These are phyloP conservation scores for Corymbia citriodora DNA, from an alignment of 441 rosid genomes.

Conservation along the genomic window DNA sequence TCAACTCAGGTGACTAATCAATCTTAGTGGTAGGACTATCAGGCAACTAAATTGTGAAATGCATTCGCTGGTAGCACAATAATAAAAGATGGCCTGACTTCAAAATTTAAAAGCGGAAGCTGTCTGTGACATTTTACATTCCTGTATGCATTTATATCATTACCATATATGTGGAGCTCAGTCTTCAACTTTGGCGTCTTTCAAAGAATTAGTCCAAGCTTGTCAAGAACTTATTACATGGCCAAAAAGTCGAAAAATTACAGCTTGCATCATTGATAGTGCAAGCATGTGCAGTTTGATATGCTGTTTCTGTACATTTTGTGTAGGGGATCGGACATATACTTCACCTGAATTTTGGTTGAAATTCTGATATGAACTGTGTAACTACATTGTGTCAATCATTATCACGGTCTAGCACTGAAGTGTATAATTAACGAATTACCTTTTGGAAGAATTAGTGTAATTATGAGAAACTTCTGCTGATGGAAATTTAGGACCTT, in stretches of 20 bases:
- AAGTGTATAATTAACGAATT: not conserved
- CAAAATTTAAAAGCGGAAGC: not conserved
- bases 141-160: not conserved
- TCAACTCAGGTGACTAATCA: slow-evolving; percentile 51
- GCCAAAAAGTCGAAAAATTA: not conserved
- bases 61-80: not conserved
- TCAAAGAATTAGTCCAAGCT: not conserved
- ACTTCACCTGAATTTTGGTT: not conserved
- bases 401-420: not conserved
- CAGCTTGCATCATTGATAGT: not conserved
- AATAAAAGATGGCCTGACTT: not conserved
- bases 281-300: not conserved
- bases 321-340: not conserved
- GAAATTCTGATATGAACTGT: not conserved
- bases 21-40: not conserved
- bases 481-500: not conserved
- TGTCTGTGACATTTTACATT: not conserved
- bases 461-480: not conserved
- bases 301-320: not conserved
- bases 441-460: not conserved
- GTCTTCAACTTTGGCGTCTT: not conserved
- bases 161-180: not conserved
- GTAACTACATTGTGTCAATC: not conserved
- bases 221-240: not conserved
- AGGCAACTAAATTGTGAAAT: not conserved